Base-by-base conservation (phyloP, 2,329 filamentous ascomycete genomes). In the Cercospora nicotianae region DNA sequence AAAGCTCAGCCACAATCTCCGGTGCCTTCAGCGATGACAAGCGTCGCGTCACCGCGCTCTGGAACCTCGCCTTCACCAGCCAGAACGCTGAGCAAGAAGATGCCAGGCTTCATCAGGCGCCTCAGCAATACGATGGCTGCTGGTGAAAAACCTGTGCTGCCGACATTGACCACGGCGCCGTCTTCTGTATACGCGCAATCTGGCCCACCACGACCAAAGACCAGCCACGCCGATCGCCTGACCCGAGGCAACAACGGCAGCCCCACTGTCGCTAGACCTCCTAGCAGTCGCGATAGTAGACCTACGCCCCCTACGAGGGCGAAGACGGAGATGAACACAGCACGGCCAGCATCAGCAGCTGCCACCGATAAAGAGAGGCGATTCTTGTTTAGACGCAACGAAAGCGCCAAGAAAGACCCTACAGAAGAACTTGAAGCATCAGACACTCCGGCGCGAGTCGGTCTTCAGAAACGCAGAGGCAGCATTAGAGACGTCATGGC, bases 71-170 rank as follows among this genome's bases (percentile, higher is more conserved):
- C 72, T 7, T 75, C 75, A 20, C 75, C 75, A 45, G 73, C 67
- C 16, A 69, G 70, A 20, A 72, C 71, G 12, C 65, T 77, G 3
- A 67, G 70, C 36, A 77, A 78, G 63, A 75, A 72, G 62, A 76
- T 75, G 12, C 75, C 75, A 39, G 70, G 67, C 33, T 70, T 79
- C 60, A 74, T 79, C 68, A 72, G 77, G 39, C 76, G 77, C 23
- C 72, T 77, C 65, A 77, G 73, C 65, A 76, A 73, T 64, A 75
- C 70, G 23, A 66, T 72, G 30, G 55, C 66, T 26, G 63, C 68
- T 42, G 36, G 36, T 48, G 72, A 72, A 26, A 64, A 65, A 31
- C 64, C 72, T 28, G 63, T 67, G 5, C 42, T 72, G 55, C 72
- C 72, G 13, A 72, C 69, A 2, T 59, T 72, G 66, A 73, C 70